A percentile compares a stretch with the other conserved stretches of the same genome.
Evolutionary conservation across 371 early-diverging fungal species (phyloP).

Genomic region (Syncephalis fuscata): DNA sequence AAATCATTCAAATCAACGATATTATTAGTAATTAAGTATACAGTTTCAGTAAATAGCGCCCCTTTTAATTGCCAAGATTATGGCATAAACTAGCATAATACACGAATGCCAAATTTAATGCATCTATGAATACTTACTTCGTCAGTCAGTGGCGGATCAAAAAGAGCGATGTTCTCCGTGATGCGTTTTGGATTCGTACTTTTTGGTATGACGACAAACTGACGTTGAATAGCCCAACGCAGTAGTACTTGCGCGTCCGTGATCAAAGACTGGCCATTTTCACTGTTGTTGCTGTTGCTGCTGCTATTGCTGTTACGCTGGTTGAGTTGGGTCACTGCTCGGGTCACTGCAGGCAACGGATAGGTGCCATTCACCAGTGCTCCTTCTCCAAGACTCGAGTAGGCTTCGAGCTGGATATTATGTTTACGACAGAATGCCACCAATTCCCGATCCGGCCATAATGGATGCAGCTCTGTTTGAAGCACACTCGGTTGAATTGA

Average conservation of each 20-base stretch:
- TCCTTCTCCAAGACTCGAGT: slow-evolving; percentile 84
- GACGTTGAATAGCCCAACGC: slow-evolving; percentile 34
- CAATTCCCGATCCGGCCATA: slow-evolving; percentile 25
- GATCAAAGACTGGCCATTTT: no score
- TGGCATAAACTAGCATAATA: no score
- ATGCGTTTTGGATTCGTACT: slow-evolving; percentile 26
- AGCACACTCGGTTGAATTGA: slow-evolving; percentile 45
- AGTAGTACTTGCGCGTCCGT: slow-evolving; percentile 26
- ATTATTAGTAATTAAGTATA: no score
- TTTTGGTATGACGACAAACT: slow-evolving; percentile 48
- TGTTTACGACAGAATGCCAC: slow-evolving; percentile 28
- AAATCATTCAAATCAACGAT: no score
- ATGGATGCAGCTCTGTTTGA: slow-evolving; percentile 65
- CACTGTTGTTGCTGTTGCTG: no score
- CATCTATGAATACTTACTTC: no score
- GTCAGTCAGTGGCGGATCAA: no score
- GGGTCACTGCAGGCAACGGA: not conserved
- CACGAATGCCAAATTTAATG: no score
- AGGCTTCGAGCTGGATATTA: slow-evolving; percentile 60
- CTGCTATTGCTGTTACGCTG: no score
- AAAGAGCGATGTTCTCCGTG: slow-evolving; percentile 13
- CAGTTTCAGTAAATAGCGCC: no score
- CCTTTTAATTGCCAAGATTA: no score
- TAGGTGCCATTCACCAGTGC: slow-evolving; percentile 6
- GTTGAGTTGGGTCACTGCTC: slow-evolving; percentile 15